Evolutionary conservation across 352 stramenopile species (phyloP), one percentile per base, ranked within the genome.

Genomic region (Globisporangium rhizosaccharum): DNA sequence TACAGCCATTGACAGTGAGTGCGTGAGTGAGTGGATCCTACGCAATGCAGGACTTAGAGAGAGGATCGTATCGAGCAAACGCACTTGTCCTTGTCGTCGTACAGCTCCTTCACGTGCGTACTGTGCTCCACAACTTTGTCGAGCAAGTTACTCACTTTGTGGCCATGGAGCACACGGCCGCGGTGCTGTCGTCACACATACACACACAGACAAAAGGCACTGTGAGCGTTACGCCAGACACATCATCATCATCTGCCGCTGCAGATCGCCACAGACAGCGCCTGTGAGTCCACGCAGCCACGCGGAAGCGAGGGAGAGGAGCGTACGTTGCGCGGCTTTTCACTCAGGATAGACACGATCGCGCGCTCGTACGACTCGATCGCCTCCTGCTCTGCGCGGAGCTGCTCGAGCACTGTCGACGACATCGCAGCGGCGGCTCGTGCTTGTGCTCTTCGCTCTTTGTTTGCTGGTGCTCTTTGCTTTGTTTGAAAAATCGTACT

Each of bases 351-450:
- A 17, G 76, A 69, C 39, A 92, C 79, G 37, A 94, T 62, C 18
- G 78, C 73, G 39, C 83, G 79, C 62, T 95, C 86, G 51, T 87
- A 76, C 30, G 66, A 71, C 70, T 95, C 86, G 45, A 94, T 78
- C 63, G 87, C 79, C 66, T 95, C 86, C 56, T 92, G 83, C 42
- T 84, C 82, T 9, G 81, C 71, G 48, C 86, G 82, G 39, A 92
- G 77, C 60, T 92, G 83, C 73, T 95, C 86, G 60, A 95, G 62
- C 57, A 90, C 79, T 20, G 85, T 91, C 41, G 84, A 93, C 75
- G 86, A 90, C 86, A 95, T 95, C n/a, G 33, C 42, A 36, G 20
- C 8, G 10, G 33, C 33, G 33, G 1, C 33, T 39, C 33, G 33
- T 12, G 33, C 33, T 39, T 8, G 30, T 36, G 30, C 30, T 5